Conservation (phyloP, 306 rosid genomes). For the Acmispon strigosus region DNA sequence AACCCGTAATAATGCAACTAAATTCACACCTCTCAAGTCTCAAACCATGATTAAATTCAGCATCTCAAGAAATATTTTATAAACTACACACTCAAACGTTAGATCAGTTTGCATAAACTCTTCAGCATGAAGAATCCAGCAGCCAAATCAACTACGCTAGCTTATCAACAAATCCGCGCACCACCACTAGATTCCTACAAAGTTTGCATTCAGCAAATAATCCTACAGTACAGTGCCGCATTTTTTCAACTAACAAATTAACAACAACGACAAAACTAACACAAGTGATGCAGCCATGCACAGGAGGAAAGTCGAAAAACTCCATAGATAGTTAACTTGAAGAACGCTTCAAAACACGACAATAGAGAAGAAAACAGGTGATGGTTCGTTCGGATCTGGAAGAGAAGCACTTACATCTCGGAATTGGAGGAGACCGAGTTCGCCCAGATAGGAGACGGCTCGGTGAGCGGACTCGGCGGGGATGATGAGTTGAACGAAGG, state of each 20-base stretch:
- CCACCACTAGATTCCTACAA: neutral
- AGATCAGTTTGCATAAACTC: constrained; percentile 12
- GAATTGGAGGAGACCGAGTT: constrained; percentile 93
- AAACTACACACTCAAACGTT: neutral
- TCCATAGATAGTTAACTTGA: neutral
- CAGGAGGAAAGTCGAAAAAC: neutral
- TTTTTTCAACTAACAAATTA: constrained; percentile 9
- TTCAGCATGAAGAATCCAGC: constrained; percentile 1
- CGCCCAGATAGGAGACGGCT: constrained; percentile 84
- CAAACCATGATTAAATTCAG: neutral
- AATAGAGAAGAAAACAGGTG: neutral
- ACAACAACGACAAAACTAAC: neutral
- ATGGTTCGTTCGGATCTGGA: constrained; percentile 24
- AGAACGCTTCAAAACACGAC: constrained; percentile 3
- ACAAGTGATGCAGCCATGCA: constrained; percentile 1
- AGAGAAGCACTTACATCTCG: constrained; percentile 59
- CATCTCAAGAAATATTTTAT: neutral
- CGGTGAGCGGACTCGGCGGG: constrained; percentile 96
- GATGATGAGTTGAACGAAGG: constrained; percentile 89
- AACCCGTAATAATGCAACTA: neutral
- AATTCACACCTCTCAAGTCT: neutral
- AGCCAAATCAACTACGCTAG: constrained; percentile 23
- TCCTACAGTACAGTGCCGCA: neutral
- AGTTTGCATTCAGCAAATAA: constrained; percentile 11
- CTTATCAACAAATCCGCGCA: constrained; percentile 6